Evolutionary conservation across 169 alveolate genomes (phyloP), one percentile per base, ranked within the genome.

Genomic region (Pseudocohnilembus persalinus): DNA sequence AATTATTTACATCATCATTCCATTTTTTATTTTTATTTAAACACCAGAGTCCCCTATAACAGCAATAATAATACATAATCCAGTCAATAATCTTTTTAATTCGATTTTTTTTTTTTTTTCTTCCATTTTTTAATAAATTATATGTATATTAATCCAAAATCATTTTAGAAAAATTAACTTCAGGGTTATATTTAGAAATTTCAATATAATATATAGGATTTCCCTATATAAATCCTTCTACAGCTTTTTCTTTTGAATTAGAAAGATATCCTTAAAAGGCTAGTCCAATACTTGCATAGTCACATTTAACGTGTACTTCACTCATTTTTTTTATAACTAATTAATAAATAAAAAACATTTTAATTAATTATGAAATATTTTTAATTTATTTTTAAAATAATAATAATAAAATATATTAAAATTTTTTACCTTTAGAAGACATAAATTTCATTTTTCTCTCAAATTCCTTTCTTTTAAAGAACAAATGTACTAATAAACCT

Each of bases 381-480:
- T 49, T 49, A 11, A 11, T 11, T 49, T 49, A 11, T n/a, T n/a
- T n/a, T n/a, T n/a, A n/a, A n/a, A n/a, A n/a, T n/a, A n/a, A n/a
- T n/a, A n/a, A n/a, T n/a, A n/a, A n/a, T n/a, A n/a, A n/a, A n/a
- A n/a, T n/a, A n/a, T n/a, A n/a, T 11, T 49, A 49, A 49, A 20
- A 49, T 11, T 11, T 49, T 49, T 49, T 49, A 49, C 68, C 20
- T 49, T 79, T 79, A 49, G 84, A 35, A 24, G 84, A 74, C 11
- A 79, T 79, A 64, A 49, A 79, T 25, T 35, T 16, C 63, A 79
- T 49, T 63, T 79, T 79, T 72, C 64, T 79, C 31, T 79, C 74
- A 29, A 79, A 79, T 34, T 79, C 76, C 49, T 76, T 79, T 79
- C 76, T 79, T 63, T 79, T 79, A 31, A 79, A 79, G 30, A 49